Conservation (phyloP, 345 rosid genomes). For the Eucalyptus caleyi region DNA sequence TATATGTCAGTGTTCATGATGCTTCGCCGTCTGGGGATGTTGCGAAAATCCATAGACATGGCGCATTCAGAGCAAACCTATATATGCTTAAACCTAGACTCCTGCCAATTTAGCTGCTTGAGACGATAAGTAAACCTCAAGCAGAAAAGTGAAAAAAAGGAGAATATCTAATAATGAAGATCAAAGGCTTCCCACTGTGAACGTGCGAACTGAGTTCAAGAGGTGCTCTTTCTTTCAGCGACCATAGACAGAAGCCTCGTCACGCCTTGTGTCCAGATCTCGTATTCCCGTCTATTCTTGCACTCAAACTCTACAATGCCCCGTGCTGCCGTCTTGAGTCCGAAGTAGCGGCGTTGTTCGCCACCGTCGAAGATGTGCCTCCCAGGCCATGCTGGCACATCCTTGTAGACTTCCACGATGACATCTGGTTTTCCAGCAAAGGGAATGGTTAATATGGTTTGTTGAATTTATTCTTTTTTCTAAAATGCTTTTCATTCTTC, state of each 20-base stretch:
- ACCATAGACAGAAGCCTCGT: slow-evolving; percentile 48
- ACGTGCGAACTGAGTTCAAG: slow-evolving; percentile 1
- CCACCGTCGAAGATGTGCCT: slow-evolving; percentile 63
- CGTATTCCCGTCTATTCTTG: slow-evolving; percentile 62
- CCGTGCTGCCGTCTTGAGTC: slow-evolving; percentile 52
- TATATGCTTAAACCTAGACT: not conserved
- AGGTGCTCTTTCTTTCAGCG: slow-evolving; percentile 28
- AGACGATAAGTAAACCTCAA: not conserved
- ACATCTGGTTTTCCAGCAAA: slow-evolving; percentile 26
- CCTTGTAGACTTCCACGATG: slow-evolving; percentile 59
- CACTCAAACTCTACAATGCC: slow-evolving; percentile 79
- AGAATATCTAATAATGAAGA: not conserved
- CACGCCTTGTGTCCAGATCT: slow-evolving; percentile 78
- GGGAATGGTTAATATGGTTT: not conserved
- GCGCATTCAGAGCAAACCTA: not conserved
- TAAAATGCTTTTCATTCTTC: not conserved
- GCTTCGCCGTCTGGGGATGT: not conserved
- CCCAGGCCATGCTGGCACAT: slow-evolving; percentile 88
- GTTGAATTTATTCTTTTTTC: not conserved
- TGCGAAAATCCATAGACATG: not conserved
- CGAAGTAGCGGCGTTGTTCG: slow-evolving; percentile 66
- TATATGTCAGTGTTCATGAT: not conserved
- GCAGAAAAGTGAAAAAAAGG: not conserved
- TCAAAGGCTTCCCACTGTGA: not conserved
- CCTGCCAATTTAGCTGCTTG: not conserved